A percentile compares a stretch with the other conserved stretches of the same genome.
phyloP scores from a whole-genome alignment of 2,329 filamentous ascomycete species.

The Sclerotinia trifoliorum region DNA sequence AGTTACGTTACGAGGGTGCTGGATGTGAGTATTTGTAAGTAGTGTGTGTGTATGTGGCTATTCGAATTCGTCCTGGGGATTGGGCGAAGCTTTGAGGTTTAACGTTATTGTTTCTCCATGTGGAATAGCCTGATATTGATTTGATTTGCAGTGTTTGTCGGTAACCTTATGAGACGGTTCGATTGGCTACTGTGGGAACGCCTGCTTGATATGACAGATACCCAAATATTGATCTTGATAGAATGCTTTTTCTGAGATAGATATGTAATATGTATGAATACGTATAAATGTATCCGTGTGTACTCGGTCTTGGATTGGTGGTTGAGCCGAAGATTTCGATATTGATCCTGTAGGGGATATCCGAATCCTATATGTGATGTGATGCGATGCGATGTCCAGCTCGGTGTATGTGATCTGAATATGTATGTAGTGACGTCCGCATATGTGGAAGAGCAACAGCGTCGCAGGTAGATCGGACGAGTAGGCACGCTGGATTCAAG shows the following conservation, averaged over 20 bases:
- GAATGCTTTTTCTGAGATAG: too few relatives aligned
- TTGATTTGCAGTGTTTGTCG: neutral
- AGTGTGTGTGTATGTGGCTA: neutral
- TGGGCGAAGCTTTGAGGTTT: neutral
- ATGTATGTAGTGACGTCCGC: conserved; percentile 1
- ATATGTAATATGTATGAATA: neutral
- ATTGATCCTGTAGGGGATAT: neutral
- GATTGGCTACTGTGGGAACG: neutral
- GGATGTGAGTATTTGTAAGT: too few relatives aligned
- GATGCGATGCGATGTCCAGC: conserved; percentile 1
- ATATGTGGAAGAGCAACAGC: conserved; percentile 1
- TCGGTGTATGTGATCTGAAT: neutral
- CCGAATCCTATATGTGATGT: neutral
- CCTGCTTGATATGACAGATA: conserved; percentile 5
- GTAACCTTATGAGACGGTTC: neutral
- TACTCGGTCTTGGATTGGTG: neutral
- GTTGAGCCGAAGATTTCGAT: neutral
- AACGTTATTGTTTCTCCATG: conserved; percentile 1
- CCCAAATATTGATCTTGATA: neutral
- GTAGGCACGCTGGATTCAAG: neutral
- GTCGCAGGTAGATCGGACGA: conserved; percentile 11
- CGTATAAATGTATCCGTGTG: neutral
- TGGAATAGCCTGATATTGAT: neutral
- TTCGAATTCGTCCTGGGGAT: neutral
- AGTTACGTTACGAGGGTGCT: neutral